These are phyloP conservation scores for Papilionanthe hybrid DNA, from an alignment of 116 monocot genomes.

Conservation along the genomic window DNA sequence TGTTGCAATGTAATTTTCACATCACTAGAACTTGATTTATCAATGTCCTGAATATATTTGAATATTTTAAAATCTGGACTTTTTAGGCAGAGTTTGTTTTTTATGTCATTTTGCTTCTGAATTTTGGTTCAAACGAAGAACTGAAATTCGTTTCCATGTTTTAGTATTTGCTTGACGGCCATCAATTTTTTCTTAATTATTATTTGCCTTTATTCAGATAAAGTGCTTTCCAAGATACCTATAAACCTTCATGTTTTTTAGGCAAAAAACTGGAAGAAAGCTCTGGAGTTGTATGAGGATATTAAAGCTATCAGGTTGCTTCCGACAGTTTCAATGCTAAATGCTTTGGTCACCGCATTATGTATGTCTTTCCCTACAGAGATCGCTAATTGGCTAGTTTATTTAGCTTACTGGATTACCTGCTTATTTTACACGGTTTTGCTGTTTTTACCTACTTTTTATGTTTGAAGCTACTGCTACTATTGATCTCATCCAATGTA, in stretches of 20 bases:
- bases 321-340: constrained; percentile 80
- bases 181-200: not conserved
- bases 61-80: not conserved
- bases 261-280: constrained; percentile 91
- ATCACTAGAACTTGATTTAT: not conserved
- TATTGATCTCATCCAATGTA: not conserved
- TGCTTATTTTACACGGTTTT: not conserved
- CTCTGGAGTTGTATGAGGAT: constrained; percentile 73
- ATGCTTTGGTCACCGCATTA: constrained; percentile 82
- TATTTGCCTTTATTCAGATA: not conserved
- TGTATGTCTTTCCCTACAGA: constrained; percentile 37
- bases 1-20: constrained; percentile 74
- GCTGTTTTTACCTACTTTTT: not conserved
- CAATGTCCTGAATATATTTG: not conserved
- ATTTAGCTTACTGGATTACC: not conserved
- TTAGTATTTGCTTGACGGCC: not conserved
- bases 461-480: not conserved
- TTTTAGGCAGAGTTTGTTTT: not conserved
- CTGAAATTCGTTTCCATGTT: not conserved
- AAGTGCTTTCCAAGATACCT: not conserved
- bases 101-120: not conserved
- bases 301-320: constrained; percentile 63
- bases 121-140: not conserved
- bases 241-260: constrained; percentile 16
- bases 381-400: not conserved